A percentile compares a stretch with the other conserved stretches of the same genome.
Conservation (phyloP, 176 grass and related monocot species). For the Microstegium vimineum region DNA sequence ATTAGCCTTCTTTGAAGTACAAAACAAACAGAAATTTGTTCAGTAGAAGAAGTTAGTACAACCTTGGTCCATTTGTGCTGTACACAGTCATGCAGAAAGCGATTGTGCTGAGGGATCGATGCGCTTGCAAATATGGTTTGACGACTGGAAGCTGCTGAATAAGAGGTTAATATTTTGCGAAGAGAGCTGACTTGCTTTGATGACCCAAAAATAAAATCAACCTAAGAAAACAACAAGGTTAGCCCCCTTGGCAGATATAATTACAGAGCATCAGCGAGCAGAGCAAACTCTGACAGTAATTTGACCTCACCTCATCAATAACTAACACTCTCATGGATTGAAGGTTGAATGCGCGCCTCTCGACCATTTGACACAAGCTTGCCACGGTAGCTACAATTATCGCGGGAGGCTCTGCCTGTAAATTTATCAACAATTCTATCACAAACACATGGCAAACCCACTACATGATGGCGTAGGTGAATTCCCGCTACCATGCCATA, state of each 20-base stretch:
- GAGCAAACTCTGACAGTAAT: neutral
- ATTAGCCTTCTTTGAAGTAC: neutral
- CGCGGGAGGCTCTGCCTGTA: constrained; percentile 76
- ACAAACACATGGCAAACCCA: neutral
- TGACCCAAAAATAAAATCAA: constrained; percentile 94
- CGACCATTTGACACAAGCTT: constrained; percentile 91
- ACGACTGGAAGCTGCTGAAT: constrained; percentile 54
- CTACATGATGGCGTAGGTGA: neutral
- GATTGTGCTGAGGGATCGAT: constrained; percentile 93
- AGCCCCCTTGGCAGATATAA: neutral
- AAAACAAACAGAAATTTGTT: constrained; percentile 16
- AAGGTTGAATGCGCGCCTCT: constrained; percentile 64
- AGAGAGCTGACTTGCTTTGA: constrained; percentile 74
- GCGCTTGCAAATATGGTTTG: constrained; percentile 94
- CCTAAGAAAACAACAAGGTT: constrained; percentile 38
- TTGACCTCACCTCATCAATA: constrained; percentile 89
- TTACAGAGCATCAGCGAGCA: neutral
- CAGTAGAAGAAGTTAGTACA: neutral
- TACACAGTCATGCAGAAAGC: constrained; percentile 76
- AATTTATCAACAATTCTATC: neutral
- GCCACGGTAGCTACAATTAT: constrained; percentile 75
- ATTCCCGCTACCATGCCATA: neutral
- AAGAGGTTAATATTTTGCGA: constrained; percentile 77
- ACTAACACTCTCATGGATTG: constrained; percentile 69
- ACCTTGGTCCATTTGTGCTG: constrained; percentile 99